A percentile compares a stretch with the other conserved stretches of the same genome.
These are phyloP conservation scores for Rhodotorula kratochvilovae DNA, from an alignment of 768 basidiomycete species.

Conservation along the genomic window DNA sequence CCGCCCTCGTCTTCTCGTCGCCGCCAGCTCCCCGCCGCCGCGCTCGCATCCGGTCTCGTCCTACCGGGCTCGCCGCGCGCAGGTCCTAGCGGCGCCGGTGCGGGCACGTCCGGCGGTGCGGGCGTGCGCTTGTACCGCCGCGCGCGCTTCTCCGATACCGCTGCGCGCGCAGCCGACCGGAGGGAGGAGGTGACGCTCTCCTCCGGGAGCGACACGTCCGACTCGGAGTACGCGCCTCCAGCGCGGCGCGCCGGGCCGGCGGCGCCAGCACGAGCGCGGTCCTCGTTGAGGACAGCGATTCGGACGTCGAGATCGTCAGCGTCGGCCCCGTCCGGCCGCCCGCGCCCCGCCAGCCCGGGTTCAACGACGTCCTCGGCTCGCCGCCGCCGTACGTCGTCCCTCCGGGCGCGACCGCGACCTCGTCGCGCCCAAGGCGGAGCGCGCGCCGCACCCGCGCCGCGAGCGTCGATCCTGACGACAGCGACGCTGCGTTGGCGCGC, in stretches of 20 bases:
- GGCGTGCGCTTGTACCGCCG: too few species aligned
- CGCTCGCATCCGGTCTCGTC: neutral
- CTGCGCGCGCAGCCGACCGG: too few species aligned
- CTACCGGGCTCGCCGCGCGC: neutral
- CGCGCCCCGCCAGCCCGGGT: neutral
- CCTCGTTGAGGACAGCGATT: neutral
- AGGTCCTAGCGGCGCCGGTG: neutral
- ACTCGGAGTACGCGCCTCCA: neutral
- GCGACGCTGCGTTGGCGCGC: neutral
- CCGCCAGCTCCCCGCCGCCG: neutral
- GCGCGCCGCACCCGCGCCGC: neutral
- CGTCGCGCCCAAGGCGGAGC: too few species aligned
- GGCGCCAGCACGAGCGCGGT: neutral
- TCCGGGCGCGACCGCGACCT: neutral
- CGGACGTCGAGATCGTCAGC: slow-evolving; percentile 4
- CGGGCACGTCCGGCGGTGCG: too few species aligned
- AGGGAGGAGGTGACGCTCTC: neutral
- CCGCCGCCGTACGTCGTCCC: slow-evolving; percentile 14
- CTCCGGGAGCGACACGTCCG: slow-evolving; percentile 1
- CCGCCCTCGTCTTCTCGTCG: neutral
- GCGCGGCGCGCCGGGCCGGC: neutral
- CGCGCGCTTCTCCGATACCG: too few species aligned
- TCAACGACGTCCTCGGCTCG: neutral
- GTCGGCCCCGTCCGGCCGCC: neutral
- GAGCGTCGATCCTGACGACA: too few species aligned